Conservation (phyloP, 1,284 basidiomycete species). For the Trichosporon coremiiforme region DNA sequence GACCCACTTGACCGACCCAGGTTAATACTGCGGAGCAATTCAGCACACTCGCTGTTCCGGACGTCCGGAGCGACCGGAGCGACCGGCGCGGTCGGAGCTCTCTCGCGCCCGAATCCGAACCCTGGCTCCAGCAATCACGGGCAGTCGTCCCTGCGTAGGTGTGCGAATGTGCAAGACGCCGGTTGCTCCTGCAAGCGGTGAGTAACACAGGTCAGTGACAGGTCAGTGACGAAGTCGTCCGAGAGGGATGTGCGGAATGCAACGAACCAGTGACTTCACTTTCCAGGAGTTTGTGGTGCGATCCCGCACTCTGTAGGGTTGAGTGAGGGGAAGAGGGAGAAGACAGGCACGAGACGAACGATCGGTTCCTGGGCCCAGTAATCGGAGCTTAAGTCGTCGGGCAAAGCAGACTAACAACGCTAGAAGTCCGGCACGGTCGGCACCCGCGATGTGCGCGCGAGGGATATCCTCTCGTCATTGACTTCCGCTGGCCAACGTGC, state of each 20-base stretch:
- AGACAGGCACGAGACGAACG: not conserved
- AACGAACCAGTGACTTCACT: not conserved
- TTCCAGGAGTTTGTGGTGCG: not conserved
- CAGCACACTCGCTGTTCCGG: not conserved
- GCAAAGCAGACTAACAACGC: not conserved
- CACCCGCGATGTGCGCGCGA: not conserved
- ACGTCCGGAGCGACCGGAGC: not conserved
- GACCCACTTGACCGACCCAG: not conserved
- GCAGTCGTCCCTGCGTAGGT: not conserved
- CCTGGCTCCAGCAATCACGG: constrained; percentile 1
- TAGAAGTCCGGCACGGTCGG: not conserved
- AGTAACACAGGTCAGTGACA: not conserved
- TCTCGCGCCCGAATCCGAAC: not conserved
- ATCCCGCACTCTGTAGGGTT: not conserved
- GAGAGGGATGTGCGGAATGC: not conserved
- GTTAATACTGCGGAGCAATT: too few relatives aligned
- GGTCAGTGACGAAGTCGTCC: not conserved
- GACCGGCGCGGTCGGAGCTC: not conserved
- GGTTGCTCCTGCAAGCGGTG: not conserved
- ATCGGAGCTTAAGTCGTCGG: not conserved
- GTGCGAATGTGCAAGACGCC: not conserved
- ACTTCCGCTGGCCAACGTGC: not conserved
- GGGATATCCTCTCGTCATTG: not conserved
- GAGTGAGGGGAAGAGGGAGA: not conserved
- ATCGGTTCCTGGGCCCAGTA: constrained; percentile 1